These are phyloP conservation scores for Aspergillus cristatus DNA, from an alignment of 495 filamentous ascomycete genomes.

Conservation along the genomic window DNA sequence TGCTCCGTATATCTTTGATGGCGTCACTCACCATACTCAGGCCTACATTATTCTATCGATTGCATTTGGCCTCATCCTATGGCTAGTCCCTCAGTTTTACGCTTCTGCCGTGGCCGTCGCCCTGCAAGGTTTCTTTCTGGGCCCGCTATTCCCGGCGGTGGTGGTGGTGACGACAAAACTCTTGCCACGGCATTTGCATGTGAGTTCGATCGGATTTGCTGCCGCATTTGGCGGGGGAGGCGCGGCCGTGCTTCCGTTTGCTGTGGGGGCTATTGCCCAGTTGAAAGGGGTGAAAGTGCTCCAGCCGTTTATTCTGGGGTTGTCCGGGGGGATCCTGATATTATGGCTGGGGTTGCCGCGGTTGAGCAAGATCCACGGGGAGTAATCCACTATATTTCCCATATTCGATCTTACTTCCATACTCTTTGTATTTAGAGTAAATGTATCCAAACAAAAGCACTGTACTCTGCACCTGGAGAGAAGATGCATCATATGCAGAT, in stretches of 20 bases:
- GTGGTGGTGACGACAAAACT: conserved; percentile 76
- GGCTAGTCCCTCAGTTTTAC: conserved; percentile 64
- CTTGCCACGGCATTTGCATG: conserved; percentile 67
- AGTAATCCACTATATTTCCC: background rate
- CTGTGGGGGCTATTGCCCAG: conserved; percentile 75
- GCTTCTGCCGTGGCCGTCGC: conserved; percentile 60
- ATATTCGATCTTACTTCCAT: too few relatives aligned
- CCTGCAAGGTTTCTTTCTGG: conserved; percentile 64
- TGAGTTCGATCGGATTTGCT: conserved; percentile 74
- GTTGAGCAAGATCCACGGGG: background rate
- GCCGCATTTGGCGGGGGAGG: conserved; percentile 73
- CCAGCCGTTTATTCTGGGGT: conserved; percentile 64
- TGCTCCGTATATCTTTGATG: too few relatives aligned
- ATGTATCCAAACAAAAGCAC: too few relatives aligned
- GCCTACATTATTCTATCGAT: conserved; percentile 43
- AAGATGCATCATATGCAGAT: too few relatives aligned
- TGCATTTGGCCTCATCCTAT: conserved; percentile 51
- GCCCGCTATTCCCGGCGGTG: conserved; percentile 60
- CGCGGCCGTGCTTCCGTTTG: conserved; percentile 75
- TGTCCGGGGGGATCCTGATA: conserved; percentile 49
- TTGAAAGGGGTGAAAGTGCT: conserved; percentile 67
- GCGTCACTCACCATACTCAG: too few relatives aligned
- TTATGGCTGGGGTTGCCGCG: conserved; percentile 45
- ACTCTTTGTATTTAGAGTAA: too few relatives aligned
- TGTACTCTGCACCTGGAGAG: too few relatives aligned